A percentile compares a stretch with the other conserved stretches of the same genome.
phyloP scores from a whole-genome alignment of 129 eudicot species.

The Apium graveolens region DNA sequence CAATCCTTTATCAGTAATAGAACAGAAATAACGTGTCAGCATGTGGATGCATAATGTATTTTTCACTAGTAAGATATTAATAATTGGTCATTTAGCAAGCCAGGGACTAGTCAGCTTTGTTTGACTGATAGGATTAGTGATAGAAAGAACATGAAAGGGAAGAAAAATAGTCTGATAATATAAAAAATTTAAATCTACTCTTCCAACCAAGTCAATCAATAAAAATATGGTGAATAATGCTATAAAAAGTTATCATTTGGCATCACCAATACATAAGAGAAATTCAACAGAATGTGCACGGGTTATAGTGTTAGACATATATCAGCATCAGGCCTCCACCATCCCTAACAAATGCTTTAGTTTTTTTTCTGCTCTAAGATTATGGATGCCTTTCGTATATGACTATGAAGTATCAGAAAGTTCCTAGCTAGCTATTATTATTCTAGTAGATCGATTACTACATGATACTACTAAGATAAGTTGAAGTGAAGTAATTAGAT shows the following conservation, averaged over 20 bases:
- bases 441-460: neutral
- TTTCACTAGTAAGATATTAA: neutral
- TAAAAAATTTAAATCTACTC: neutral
- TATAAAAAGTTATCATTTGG: neutral
- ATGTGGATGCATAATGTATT: neutral
- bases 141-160: neutral
- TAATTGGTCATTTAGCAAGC: neutral
- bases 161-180: neutral
- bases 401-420: neutral
- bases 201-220: neutral
- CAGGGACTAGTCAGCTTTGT: neutral
- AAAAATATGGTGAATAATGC: neutral
- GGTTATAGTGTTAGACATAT: neutral
- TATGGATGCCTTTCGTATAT: neutral
- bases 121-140: neutral
- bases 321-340: neutral
- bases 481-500: too few relatives aligned
- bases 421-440: neutral
- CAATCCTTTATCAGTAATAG: conserved; percentile 36
- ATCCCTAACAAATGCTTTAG: neutral
- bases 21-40: neutral
- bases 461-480: neutral
- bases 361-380: neutral
- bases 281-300: neutral
- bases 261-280: neutral